Evolutionary conservation across 305 asterid species (phyloP).

Genomic region (Salvia sclarea): DNA sequence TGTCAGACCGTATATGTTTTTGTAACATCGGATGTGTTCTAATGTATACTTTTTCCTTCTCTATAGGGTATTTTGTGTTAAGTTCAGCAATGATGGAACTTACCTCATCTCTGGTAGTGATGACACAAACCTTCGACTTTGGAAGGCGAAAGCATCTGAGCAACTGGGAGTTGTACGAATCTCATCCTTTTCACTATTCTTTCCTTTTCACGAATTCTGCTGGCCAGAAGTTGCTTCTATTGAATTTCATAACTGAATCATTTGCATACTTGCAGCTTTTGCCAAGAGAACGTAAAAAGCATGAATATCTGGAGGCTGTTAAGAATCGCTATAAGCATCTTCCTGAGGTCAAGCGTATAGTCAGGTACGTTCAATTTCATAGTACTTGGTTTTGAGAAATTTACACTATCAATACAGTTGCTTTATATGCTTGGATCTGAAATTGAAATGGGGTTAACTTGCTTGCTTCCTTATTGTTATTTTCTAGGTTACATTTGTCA

Average conservation of each 20-base stretch:
- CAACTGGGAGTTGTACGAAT: slow-evolving; percentile 89
- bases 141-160: slow-evolving; percentile 98
- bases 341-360: slow-evolving; percentile 83
- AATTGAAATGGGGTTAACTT: background rate
- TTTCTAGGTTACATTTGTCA: too few species aligned
- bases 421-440: background rate
- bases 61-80: slow-evolving; percentile 88
- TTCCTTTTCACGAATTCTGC: background rate
- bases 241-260: slow-evolving; percentile 16
- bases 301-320: slow-evolving; percentile 83
- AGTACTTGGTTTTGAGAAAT: background rate
- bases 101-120: slow-evolving; percentile 92
- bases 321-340: slow-evolving; percentile 95
- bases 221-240: background rate
- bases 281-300: slow-evolving; percentile 89
- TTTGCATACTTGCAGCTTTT: slow-evolving; percentile 55
- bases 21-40: slow-evolving; percentile 3
- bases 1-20: background rate
- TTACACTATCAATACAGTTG: background rate
- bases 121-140: slow-evolving; percentile 89
- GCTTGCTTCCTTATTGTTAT: too few species aligned
- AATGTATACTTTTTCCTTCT: slow-evolving; percentile 25
- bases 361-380: slow-evolving; percentile 51
- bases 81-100: slow-evolving; percentile 86
- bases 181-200: slow-evolving; percentile 21